A percentile compares a stretch with the other conserved stretches of the same genome.
These are phyloP conservation scores for Ascochyta fabae DNA, from an alignment of 2,329 filamentous ascomycete species.

Conservation along the genomic window DNA sequence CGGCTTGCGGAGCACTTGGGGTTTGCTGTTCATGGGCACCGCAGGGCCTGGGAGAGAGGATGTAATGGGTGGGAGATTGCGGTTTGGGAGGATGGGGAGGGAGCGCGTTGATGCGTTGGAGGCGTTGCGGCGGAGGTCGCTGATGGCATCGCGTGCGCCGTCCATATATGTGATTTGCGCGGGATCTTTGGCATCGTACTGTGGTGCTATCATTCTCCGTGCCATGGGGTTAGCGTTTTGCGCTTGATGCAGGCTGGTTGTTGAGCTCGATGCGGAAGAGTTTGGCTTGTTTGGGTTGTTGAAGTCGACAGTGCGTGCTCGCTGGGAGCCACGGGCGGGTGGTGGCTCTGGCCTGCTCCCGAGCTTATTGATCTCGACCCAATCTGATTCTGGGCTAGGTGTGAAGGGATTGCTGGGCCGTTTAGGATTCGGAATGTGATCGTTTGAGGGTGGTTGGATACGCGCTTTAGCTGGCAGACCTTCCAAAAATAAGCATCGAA, in stretches of 20 bases:
- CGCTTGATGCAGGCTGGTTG: conserved; percentile 24
- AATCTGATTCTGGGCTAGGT: conserved; percentile 77
- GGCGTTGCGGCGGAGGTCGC: conserved; percentile 31
- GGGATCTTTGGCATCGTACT: conserved; percentile 32
- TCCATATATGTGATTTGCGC: conserved; percentile 32
- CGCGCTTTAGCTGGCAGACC: conserved; percentile 77
- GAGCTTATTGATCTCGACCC: conserved; percentile 64
- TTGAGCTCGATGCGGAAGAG: conserved; percentile 20
- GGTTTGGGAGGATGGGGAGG: conserved; percentile 26
- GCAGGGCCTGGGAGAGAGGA: conserved; percentile 8
- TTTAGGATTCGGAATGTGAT: conserved; percentile 72
- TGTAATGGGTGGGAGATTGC: conserved; percentile 14
- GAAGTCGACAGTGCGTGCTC: conserved; percentile 41
- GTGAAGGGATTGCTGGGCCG: conserved; percentile 83
- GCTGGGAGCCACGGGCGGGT: conserved; percentile 38
- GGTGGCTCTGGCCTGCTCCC: conserved; percentile 39
- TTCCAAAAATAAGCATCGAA: conserved; percentile 40
- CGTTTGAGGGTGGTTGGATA: conserved; percentile 68
- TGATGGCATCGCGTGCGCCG: conserved; percentile 24
- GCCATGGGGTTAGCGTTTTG: conserved; percentile 31
- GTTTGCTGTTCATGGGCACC: conserved; percentile 14
- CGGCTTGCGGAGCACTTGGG: conserved; percentile 42
- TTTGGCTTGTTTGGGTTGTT: conserved; percentile 21
- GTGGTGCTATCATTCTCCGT: conserved; percentile 42
- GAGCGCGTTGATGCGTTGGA: conserved; percentile 41